A percentile compares a stretch with the other conserved stretches of the same genome.
Conservation (phyloP, 1,284 basidiomycete species). For the Spongispora temasekensis region DNA sequence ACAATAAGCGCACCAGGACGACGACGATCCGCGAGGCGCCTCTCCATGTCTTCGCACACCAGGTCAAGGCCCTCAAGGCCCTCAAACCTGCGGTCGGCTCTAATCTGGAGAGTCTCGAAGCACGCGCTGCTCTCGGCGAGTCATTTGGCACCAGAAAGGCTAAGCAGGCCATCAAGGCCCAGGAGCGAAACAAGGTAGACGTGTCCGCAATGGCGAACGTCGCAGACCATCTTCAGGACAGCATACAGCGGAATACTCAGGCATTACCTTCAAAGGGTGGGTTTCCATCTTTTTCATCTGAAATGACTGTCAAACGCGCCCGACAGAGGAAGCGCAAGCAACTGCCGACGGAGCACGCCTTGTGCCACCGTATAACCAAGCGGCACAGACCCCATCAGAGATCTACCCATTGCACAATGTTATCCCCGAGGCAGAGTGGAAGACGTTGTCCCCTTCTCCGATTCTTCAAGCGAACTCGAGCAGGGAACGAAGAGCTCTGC, state of each 20-base stretch:
- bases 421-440: slow-evolving; percentile 78
- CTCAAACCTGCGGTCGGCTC: slow-evolving; percentile 55
- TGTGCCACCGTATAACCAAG: slow-evolving; percentile 71
- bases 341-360: slow-evolving; percentile 63
- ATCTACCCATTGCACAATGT: slow-evolving; percentile 78
- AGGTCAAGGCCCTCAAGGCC: slow-evolving; percentile 81
- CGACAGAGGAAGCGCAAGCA: slow-evolving; percentile 64
- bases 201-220: slow-evolving; percentile 82
- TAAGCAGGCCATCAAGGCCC: slow-evolving; percentile 78
- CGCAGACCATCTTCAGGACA: slow-evolving; percentile 74
- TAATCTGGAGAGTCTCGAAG: slow-evolving; percentile 57
- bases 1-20: slow-evolving; percentile 70
- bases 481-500: slow-evolving; percentile 51
- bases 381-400: slow-evolving; percentile 66
- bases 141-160: slow-evolving; percentile 94
- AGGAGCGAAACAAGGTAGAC: slow-evolving; percentile 87
- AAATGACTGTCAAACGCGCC: background rate
- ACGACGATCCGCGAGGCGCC: slow-evolving; percentile 70
- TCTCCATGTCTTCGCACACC: slow-evolving; percentile 74
- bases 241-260: slow-evolving; percentile 72
- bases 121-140: slow-evolving; percentile 81
- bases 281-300: slow-evolving; percentile 20
- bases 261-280: slow-evolving; percentile 67
- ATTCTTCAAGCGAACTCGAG: slow-evolving; percentile 54
- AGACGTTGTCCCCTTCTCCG: slow-evolving; percentile 54